phyloP scores from a whole-genome alignment of 306 rosid species.

The Arachis hypogaea region DNA sequence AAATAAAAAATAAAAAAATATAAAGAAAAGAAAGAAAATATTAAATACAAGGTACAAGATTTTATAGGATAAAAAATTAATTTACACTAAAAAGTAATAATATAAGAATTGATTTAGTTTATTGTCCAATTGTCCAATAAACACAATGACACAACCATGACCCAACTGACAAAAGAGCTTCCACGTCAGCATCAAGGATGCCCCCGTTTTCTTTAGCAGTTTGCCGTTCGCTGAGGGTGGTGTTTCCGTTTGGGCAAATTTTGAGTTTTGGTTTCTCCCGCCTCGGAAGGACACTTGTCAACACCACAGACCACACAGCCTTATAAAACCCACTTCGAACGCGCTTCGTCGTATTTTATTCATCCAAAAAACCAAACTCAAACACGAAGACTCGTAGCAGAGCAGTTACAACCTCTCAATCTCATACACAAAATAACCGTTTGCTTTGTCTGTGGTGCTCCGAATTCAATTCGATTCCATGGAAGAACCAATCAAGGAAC shows the following conservation, averaged over 20 bases:
- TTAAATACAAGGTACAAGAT: no score
- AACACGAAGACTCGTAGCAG: background rate
- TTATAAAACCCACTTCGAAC: slow-evolving; percentile 41
- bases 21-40: no score
- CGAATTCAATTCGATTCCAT: background rate
- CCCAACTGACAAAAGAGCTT: background rate
- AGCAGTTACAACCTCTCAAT: slow-evolving; percentile 20
- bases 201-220: background rate
- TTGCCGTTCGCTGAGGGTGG: background rate
- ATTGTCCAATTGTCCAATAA: no score
- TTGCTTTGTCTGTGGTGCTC: background rate
- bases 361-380: background rate
- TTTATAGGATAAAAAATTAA: no score
- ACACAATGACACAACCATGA: no score
- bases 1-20: no score
- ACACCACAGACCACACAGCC: slow-evolving; percentile 1
- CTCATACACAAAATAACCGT: background rate
- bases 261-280: slow-evolving; percentile 56
- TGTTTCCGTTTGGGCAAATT: background rate
- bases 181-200: background rate
- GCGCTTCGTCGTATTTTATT: background rate
- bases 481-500: slow-evolving; percentile 50
- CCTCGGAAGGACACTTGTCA: slow-evolving; percentile 41
- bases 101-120: no score
- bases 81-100: no score